Evolutionary conservation across 768 basidiomycete species (phyloP), one percentile per base, ranked within the genome.

Genomic region (Chiua virens): DNA sequence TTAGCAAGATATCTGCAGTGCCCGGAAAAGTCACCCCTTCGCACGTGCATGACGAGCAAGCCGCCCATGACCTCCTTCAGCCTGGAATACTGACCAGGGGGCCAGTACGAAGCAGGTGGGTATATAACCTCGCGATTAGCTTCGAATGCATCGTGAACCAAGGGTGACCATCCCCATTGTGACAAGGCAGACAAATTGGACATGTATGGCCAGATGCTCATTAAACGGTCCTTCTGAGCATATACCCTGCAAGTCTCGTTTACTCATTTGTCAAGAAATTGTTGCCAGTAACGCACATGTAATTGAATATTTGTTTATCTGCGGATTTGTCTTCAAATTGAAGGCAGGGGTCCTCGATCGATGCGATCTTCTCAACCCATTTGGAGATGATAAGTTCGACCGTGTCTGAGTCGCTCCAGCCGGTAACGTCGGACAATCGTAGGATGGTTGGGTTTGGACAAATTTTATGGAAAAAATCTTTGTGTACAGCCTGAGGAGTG

Each of bases 1-100:
- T 56, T 56, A 4, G 70, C 70, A 34, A 81, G 69, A 45, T 58
- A 53, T 10, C 50, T 45, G 61, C 80, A 82, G 63, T 81, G 79
- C 1, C 53, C 47, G 21, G 63, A 28, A 52, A 70, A 81, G 63
- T 80, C 79, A 6, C 79, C 79, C 25, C 79, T 70, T 7, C 79
- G 77, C 38, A 81, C 65, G 56, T 81, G 80, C 11, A 81, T 58
- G 15, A 68, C 77, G 17, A 81, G 66, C 0, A 79, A 62, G 20
- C 78, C 74, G 8, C 65, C 48, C 21, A 65, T 22, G 15, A 51
- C 49, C 14, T 61, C 50, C 36, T 48, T n/a, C 3, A 17, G 9
- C 25, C 53, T 50, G 18, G 48, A 37, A 45, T 42, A 14, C 41
- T 37, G 27, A 15, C 47, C 50, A 5, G 48, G 27, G 18, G 44